Evolutionary conservation across 768 basidiomycete species (phyloP).

Genomic region (Russula emetica): DNA sequence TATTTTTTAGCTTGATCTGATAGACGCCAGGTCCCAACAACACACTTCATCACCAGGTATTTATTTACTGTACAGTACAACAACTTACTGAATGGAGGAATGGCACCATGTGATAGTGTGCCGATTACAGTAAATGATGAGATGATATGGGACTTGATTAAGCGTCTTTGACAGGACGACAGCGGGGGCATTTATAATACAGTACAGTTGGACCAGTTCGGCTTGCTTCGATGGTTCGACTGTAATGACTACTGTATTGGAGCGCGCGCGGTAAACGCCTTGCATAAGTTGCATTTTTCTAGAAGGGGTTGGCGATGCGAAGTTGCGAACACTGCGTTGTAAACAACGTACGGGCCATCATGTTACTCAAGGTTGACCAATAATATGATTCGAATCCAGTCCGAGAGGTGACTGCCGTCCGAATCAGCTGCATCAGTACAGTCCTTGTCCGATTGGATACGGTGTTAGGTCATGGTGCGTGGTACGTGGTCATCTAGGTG

Average conservation of each 20-base stretch:
- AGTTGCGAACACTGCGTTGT: no score
- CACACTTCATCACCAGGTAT: no score
- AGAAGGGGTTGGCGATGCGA: neutral
- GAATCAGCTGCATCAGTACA: no score
- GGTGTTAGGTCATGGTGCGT: neutral
- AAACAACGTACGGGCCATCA: neutral
- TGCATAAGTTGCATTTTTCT: neutral
- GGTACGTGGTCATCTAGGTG: neutral
- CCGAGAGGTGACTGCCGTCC: no score
- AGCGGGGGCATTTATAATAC: no score
- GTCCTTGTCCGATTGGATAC: neutral
- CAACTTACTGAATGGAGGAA: no score
- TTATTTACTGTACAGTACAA: no score
- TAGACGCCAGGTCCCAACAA: no score
- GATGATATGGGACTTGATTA: neutral
- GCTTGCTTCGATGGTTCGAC: no score
- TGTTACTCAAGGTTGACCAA: neutral
- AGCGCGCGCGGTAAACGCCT: neutral
- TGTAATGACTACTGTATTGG: no score
- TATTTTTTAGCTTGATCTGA: no score
- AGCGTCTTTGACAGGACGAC: neutral
- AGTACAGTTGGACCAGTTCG: no score
- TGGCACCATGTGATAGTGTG: neutral
- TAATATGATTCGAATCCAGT: neutral
- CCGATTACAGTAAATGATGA: neutral